Evolutionary conservation across 1,139 yeast genomes (phyloP), one percentile per base, ranked within the genome.

Genomic region (Yamadazyma kanchanaburiensis): DNA sequence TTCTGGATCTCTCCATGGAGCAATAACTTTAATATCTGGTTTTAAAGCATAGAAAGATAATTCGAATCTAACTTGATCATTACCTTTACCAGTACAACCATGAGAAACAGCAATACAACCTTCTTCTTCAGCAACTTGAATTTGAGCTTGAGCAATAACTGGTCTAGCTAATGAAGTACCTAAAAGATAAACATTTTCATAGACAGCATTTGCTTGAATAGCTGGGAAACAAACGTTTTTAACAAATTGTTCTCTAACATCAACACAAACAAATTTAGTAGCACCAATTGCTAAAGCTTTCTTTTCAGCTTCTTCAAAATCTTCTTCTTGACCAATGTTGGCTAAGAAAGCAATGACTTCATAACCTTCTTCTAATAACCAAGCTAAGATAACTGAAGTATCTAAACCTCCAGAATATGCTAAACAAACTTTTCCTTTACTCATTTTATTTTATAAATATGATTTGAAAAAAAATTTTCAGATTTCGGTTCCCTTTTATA

Each of bases 1-100:
- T 28, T 58, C 84, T 24, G 98, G 97, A 60, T 85, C 87, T 77
- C 98, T 86, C 98, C 98, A 91, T 60, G 98, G 98, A 30, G 98
- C 96, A 68, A 91, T 91, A 48, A 88, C 96, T 58, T 77, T 72
- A 51, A 91, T 95, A 56, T 89, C 97, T 28, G 98, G 98, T 72
- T 91, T 88, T 62, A 91, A 77, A 22, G 97, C 98, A 63, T 91
- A 91, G 75, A 89, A 91, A 8, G 94, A 84, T 46, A 91, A 74
- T 70, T 91, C 98, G 59, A 91, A 91, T 68, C 98, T 83, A 46
- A 91, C 97, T 71, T 91, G 98, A 65, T 91, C 98, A 60, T 91
- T 91, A 69, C 98, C 98, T 73, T 91, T 91, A 71, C 98, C 98
- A 47, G 98, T 91, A 70, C 98, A 91, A 42, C 98, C 98, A 63